A percentile compares a stretch with the other conserved stretches of the same genome.
Conservation (phyloP, 1,284 basidiomycete species). For the Ganoderma sp. region DNA sequence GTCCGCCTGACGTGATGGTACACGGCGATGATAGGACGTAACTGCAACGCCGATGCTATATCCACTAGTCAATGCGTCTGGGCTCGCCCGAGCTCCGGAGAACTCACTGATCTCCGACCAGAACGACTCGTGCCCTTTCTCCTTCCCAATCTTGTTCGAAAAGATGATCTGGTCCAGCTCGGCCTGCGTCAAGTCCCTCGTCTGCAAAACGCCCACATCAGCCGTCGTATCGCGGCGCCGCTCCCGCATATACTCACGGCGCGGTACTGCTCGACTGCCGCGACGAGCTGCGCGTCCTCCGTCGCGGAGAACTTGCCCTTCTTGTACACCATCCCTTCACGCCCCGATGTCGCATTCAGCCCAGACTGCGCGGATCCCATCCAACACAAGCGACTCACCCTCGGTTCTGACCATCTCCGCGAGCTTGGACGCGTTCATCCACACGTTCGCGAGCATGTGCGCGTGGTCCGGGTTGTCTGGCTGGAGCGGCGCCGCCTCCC, state of each 20-base stretch:
- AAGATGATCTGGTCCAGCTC: slow-evolving; percentile 69
- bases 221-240: slow-evolving; percentile 5
- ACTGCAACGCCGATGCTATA: slow-evolving; percentile 68
- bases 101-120: slow-evolving; percentile 79
- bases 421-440: slow-evolving; percentile 72
- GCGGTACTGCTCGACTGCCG: slow-evolving; percentile 69
- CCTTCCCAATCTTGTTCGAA: slow-evolving; percentile 65
- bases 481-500: slow-evolving; percentile 27
- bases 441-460: slow-evolving; percentile 68
- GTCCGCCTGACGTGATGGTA: slow-evolving; percentile 79
- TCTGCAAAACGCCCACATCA: slow-evolving; percentile 40
- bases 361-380: slow-evolving; percentile 9
- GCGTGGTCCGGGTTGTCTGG: slow-evolving; percentile 51
- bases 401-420: slow-evolving; percentile 68
- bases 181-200: slow-evolving; percentile 53
- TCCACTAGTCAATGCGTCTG: neutral
- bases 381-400: slow-evolving; percentile 48
- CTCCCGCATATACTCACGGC: slow-evolving; percentile 48
- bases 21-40: slow-evolving; percentile 79
- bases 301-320: slow-evolving; percentile 83
- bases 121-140: slow-evolving; percentile 66
- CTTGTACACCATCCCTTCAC: slow-evolving; percentile 76
- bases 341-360: slow-evolving; percentile 21
- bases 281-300: slow-evolving; percentile 69
- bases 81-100: slow-evolving; percentile 15